These are phyloP conservation scores for Xylaria bambusicola DNA, from an alignment of 495 filamentous ascomycete genomes.

Conservation along the genomic window DNA sequence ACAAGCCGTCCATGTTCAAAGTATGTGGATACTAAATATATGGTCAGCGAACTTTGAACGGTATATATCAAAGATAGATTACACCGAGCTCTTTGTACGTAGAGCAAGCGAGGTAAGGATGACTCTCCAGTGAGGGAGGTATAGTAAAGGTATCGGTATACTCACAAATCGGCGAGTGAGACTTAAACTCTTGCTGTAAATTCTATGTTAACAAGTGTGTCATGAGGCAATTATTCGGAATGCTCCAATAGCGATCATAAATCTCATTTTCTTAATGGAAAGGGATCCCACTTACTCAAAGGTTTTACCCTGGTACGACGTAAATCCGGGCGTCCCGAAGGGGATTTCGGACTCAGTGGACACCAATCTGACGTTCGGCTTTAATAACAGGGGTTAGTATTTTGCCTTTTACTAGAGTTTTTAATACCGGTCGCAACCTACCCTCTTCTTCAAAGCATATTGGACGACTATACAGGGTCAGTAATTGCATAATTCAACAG, in stretches of 20 bases:
- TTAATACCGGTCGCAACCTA: neutral
- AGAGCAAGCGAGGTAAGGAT: neutral
- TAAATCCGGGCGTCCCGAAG: slow-evolving; percentile 94
- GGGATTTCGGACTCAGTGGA: slow-evolving; percentile 87
- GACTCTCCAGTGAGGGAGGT: too few relatives aligned
- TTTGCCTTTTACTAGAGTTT: neutral
- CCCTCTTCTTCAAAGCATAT: slow-evolving; percentile 81
- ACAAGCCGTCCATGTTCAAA: slow-evolving; percentile 87
- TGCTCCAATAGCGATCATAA: neutral
- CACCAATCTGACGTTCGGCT: slow-evolving; percentile 87
- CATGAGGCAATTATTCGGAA: neutral
- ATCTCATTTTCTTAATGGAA: neutral
- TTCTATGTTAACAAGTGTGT: neutral
- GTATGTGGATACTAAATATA: slow-evolving; percentile 15
- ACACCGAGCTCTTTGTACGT: neutral
- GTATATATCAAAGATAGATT: slow-evolving; percentile 11
- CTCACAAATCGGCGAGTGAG: slow-evolving; percentile 72
- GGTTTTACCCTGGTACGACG: slow-evolving; percentile 79
- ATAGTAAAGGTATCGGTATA: neutral
- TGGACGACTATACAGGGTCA: slow-evolving; percentile 67
- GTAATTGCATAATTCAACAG: neutral
- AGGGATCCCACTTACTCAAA: slow-evolving; percentile 49
- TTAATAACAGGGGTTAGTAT: neutral
- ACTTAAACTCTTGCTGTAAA: slow-evolving; percentile 55
- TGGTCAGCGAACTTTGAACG: neutral